Percentiles rank a stretch among this genome's conserved stretches.
Conservation (phyloP, 345 rosid species). For the Heritiera littoralis region DNA sequence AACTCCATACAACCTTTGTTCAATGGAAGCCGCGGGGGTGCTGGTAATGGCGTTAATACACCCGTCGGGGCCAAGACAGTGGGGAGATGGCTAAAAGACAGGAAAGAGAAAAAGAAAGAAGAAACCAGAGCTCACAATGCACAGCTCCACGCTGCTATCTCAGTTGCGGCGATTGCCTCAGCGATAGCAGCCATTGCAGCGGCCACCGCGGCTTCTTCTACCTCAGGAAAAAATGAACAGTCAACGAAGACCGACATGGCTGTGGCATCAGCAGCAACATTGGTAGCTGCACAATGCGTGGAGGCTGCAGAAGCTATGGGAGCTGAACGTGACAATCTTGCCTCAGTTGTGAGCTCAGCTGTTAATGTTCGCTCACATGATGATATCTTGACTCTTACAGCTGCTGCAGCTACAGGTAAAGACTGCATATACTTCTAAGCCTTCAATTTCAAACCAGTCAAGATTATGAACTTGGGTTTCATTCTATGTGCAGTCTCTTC, state of each 20-base stretch:
- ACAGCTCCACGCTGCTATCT: constrained; percentile 82
- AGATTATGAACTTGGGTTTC: background rate
- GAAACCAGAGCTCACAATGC: constrained; percentile 86
- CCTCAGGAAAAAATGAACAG: constrained; percentile 63
- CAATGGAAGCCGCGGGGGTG: constrained; percentile 52
- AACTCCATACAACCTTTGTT: constrained; percentile 80
- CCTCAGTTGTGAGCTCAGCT: constrained; percentile 83
- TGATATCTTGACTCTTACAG: constrained; percentile 84
- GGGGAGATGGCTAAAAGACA: constrained; percentile 95
- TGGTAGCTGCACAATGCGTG: constrained; percentile 97
- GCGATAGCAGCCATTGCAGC: constrained; percentile 87
- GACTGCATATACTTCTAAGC: too few species aligned
- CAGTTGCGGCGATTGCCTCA: constrained; percentile 92
- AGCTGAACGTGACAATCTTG: constrained; percentile 79
- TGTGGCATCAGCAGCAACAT: constrained; percentile 86
- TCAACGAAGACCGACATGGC: constrained; percentile 76
- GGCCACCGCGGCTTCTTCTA: constrained; percentile 67
- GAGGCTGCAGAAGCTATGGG: constrained; percentile 93
- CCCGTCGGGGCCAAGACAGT: constrained; percentile 80
- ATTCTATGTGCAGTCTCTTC: background rate
- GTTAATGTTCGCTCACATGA: constrained; percentile 87
- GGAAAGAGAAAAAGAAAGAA: constrained; percentile 93
- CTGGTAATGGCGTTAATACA: constrained; percentile 51
- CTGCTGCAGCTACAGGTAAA: constrained; percentile 95
- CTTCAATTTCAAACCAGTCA: too few species aligned